Base-by-base conservation (phyloP, 495 filamentous ascomycete genomes). In the Melanomma pulvis-pyrius region DNA sequence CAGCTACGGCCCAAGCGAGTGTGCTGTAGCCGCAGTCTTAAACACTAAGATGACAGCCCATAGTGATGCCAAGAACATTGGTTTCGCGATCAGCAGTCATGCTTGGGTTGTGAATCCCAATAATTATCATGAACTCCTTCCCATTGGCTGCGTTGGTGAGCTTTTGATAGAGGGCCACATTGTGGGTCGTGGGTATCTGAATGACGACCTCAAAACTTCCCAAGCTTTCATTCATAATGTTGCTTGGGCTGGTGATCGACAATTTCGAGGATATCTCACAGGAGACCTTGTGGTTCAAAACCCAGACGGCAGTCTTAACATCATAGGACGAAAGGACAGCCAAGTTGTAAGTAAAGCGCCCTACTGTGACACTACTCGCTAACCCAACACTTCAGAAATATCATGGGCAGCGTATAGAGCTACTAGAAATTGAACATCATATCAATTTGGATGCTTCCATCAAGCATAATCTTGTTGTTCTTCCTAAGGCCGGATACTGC, bases 321-420 rank as follows among this genome's bases (percentile, higher is more conserved):
- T 67, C 47, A 39, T 71, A 1, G 70, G 70, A 28, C 57, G 70
- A 4, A 73, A 73, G 57, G 70, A 73, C 41, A 73, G 32, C 24
- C 70, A 73, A 60, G 70, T 73, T 25, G 65, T 63, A 44, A 29
- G 65, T 59, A 50, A 21, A 11, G 22, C 4, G 12, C n/a, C 24
- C 4, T 5, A 26, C 6, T 6, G 13, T 19, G 2, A 29, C 2
- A 36, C 17, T n/a, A 13, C 1, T 48, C 19, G 3, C 32, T 36
- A 24, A 48, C 47, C 47, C 1, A 28, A 12, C 6, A 1, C 36
- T 29, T 19, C 19, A 65, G 65, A 74, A 72, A 63, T 59, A 66
- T 46, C 65, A 72, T 25, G 69, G 72, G 2, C 72, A 74, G 44
- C 69, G 72, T n/a, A 56, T 74, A 12, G 72, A 72, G 47, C 63